phyloP scores from a whole-genome alignment of 305 asterid genomes.

The Coffea humblotiana region DNA sequence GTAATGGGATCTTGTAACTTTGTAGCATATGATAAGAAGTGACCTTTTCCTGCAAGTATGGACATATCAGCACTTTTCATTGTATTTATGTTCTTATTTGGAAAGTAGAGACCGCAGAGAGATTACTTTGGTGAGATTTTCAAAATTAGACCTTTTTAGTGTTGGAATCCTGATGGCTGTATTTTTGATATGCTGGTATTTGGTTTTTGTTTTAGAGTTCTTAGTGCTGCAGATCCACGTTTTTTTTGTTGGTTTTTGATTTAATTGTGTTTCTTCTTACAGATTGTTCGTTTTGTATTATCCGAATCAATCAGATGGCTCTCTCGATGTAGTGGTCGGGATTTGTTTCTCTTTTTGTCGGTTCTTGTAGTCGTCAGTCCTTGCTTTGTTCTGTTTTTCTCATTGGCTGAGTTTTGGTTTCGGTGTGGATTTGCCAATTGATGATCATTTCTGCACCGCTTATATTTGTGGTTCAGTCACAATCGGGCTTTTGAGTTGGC shows the following conservation, averaged over 20 bases:
- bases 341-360: constrained; percentile 25
- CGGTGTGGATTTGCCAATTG: constrained; percentile 40
- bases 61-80: not conserved
- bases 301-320: constrained; percentile 47
- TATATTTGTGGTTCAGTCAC: constrained; percentile 29
- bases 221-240: not conserved
- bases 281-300: constrained; percentile 26
- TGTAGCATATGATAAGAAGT: not conserved
- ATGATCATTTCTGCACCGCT: constrained; percentile 38
- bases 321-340: constrained; percentile 37
- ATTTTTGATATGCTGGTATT: not conserved
- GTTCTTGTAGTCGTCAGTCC: constrained; percentile 16
- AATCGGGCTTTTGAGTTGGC: constrained; percentile 54
- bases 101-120: not conserved
- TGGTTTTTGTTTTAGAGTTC: not conserved
- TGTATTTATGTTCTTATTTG: not conserved
- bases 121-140: not conserved
- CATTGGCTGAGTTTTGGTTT: constrained; percentile 10
- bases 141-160: not conserved
- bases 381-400: constrained; percentile 23
- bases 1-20: not conserved
- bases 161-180: not conserved
- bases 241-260: not conserved
- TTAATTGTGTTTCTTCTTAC: constrained; percentile 2
- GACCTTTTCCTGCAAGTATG: not conserved